Evolutionary conservation across 2,329 filamentous ascomycete species (phyloP).

Genomic region (Kalmusia sp.): DNA sequence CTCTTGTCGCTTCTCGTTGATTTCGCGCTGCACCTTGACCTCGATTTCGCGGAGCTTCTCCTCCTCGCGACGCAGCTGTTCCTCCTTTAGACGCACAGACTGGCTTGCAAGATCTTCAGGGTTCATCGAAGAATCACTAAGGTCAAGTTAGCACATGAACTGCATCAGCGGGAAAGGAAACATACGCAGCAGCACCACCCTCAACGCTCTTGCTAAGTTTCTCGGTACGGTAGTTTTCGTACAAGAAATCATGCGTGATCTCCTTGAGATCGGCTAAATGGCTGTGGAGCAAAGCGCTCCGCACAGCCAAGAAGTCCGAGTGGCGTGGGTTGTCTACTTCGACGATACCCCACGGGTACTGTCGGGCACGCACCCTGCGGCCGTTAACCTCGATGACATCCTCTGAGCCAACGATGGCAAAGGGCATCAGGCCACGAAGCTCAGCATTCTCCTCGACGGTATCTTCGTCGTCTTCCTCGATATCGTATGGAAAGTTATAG

Average conservation of each 20-base stretch:
- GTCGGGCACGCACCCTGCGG: slow-evolving; percentile 88
- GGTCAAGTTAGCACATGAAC: slow-evolving; percentile 29
- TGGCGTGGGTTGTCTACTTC: slow-evolving; percentile 99
- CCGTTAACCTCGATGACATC: slow-evolving; percentile 94
- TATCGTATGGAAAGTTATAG: slow-evolving; percentile 99
- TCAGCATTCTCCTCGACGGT: slow-evolving; percentile 99
- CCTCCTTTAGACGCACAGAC: slow-evolving; percentile 98
- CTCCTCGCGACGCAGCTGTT: slow-evolving; percentile 97
- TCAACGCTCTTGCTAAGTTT: slow-evolving; percentile 99
- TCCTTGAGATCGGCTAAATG: slow-evolving; percentile 98
- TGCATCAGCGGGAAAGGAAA: slow-evolving; percentile 38
- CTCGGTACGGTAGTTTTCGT: slow-evolving; percentile 99
- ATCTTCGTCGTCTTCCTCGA: slow-evolving; percentile 99
- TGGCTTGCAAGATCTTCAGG: slow-evolving; percentile 96
- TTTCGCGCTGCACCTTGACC: slow-evolving; percentile 98
- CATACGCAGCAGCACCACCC: slow-evolving; percentile 85
- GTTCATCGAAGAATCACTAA: slow-evolving; percentile 86
- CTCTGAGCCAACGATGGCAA: slow-evolving; percentile 97
- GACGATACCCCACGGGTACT: slow-evolving; percentile 99
- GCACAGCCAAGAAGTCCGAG: slow-evolving; percentile 97
- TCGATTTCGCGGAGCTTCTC: slow-evolving; percentile 99
- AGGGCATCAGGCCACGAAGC: slow-evolving; percentile 96
- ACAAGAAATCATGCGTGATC: slow-evolving; percentile 99
- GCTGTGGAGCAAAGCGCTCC: slow-evolving; percentile 94
- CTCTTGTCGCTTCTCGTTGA: slow-evolving; percentile 99